phyloP scores from a whole-genome alignment of 192 early-diverging fungal genomes.

The Phycomyces nitens region DNA sequence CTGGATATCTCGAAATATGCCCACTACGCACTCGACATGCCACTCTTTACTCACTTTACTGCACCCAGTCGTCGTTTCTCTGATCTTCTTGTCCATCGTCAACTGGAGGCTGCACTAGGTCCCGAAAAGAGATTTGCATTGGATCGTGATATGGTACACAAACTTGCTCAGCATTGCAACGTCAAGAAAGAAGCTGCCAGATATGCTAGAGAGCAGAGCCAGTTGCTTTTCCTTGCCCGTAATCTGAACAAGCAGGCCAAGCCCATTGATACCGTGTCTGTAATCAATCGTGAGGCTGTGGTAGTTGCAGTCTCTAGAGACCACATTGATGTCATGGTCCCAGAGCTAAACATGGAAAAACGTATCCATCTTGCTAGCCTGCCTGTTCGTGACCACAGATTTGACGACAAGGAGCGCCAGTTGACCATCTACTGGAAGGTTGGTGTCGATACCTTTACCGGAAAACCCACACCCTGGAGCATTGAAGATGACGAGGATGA shows the following conservation, averaged over 20 bases:
- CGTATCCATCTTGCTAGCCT: slow-evolving; percentile 52
- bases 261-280: slow-evolving; percentile 28
- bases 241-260: slow-evolving; percentile 53
- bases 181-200: slow-evolving; percentile 70
- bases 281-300: slow-evolving; percentile 56
- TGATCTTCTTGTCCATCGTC: slow-evolving; percentile 91
- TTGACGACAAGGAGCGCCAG: slow-evolving; percentile 16
- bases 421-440: slow-evolving; percentile 48
- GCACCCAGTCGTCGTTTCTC: slow-evolving; percentile 96
- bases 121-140: slow-evolving; percentile 46
- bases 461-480: slow-evolving; percentile 24
- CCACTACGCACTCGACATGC: slow-evolving; percentile 88
- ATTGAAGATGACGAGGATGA: slow-evolving; percentile 37
- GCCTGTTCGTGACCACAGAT: slow-evolving; percentile 30
- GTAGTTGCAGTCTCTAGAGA: slow-evolving; percentile 62
- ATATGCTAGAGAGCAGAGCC: slow-evolving; percentile 67
- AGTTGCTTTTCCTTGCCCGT: slow-evolving; percentile 60
- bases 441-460: slow-evolving; percentile 32
- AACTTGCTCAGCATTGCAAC: slow-evolving; percentile 71
- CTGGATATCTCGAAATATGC: slow-evolving; percentile 66
- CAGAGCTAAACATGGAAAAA: slow-evolving; percentile 72
- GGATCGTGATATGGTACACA: slow-evolving; percentile 50
- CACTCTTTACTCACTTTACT: slow-evolving; percentile 97
- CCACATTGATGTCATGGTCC: slow-evolving; percentile 70
- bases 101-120: slow-evolving; percentile 61